phyloP scores from a whole-genome alignment of 1,284 basidiomycete genomes.

The Testicularia cyperi region DNA sequence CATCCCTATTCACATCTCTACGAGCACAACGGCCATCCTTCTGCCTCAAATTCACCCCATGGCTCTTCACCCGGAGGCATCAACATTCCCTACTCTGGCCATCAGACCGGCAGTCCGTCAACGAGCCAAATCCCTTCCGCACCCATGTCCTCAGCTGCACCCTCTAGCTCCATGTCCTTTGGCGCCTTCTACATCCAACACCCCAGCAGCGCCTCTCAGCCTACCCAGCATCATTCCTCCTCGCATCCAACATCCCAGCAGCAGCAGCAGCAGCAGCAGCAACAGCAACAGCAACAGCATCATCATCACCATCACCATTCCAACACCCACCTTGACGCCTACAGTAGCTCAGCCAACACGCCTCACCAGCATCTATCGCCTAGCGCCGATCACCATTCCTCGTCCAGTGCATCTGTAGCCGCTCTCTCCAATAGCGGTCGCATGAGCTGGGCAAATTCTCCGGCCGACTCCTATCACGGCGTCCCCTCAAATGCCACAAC shows the following conservation, averaged over 20 bases:
- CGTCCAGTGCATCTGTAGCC: slow-evolving; percentile 28
- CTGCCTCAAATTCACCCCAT: slow-evolving; percentile 21
- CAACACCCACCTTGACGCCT: slow-evolving; percentile 24
- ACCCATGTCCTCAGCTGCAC: slow-evolving; percentile 9
- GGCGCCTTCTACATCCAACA: slow-evolving; percentile 42
- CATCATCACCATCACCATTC: slow-evolving; percentile 12
- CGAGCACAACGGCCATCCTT: slow-evolving; percentile 17
- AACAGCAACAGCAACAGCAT: no score
- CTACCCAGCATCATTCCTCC: not conserved
- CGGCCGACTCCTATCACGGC: slow-evolving; percentile 37
- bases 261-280: no score
- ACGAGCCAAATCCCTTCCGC: slow-evolving; percentile 11
- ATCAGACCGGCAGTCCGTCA: slow-evolving; percentile 14
- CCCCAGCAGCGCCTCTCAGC: slow-evolving; percentile 2
- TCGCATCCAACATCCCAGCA: slow-evolving; percentile 12
- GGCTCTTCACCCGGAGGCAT: slow-evolving; percentile 29
- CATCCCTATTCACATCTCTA: slow-evolving; percentile 40
- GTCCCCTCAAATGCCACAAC: slow-evolving; percentile 33
- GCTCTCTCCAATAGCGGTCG: slow-evolving; percentile 39
- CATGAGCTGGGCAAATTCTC: slow-evolving; percentile 38
- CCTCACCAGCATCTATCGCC: slow-evolving; percentile 38
- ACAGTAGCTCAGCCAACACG: slow-evolving; percentile 25
- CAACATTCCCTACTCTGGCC: slow-evolving; percentile 24
- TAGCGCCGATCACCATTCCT: slow-evolving; percentile 32
- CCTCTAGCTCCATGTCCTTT: slow-evolving; percentile 21